Conservation (phyloP, 805 yeast genomes). For the Candida ponderosae region DNA sequence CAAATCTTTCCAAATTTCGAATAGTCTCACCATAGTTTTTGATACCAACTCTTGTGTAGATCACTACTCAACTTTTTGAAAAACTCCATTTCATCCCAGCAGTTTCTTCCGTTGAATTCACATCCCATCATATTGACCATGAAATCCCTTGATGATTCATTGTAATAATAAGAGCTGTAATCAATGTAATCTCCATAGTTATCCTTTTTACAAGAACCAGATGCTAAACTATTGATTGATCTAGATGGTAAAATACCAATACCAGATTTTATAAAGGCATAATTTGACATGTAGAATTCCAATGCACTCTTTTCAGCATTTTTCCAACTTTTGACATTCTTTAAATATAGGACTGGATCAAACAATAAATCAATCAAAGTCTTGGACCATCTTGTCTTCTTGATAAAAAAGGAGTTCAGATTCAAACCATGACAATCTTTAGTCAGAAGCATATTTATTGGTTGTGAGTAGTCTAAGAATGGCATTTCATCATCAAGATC, state of each 20-base stretch:
- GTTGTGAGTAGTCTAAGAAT: constrained; percentile 20
- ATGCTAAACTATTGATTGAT: constrained; percentile 27
- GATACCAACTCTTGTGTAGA: constrained; percentile 25
- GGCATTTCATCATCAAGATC: constrained; percentile 26
- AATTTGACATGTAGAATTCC: constrained; percentile 28
- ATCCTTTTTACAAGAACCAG: constrained; percentile 29
- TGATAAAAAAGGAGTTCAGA: constrained; percentile 30
- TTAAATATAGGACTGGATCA: constrained; percentile 32
- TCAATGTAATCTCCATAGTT: constrained; percentile 11
- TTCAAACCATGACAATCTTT: constrained; percentile 37
- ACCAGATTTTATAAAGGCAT: constrained; percentile 32
- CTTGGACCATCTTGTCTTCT: constrained; percentile 30
- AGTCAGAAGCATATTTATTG: constrained; percentile 27
- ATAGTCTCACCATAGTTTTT: constrained; percentile 5
- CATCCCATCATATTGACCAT: constrained; percentile 32
- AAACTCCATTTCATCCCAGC: constrained; percentile 33
- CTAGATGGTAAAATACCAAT: constrained; percentile 32
- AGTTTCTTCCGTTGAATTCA: constrained; percentile 24
- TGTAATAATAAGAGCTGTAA: constrained; percentile 23
- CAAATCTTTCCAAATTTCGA: no score
- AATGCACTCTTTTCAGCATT: constrained; percentile 31
- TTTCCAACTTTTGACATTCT: constrained; percentile 31
- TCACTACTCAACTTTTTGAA: constrained; percentile 23
- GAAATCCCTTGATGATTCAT: constrained; percentile 28
- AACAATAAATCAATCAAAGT: constrained; percentile 29